Base-by-base conservation (phyloP, 176 grass and related monocot genomes). In the Avena eriantha region DNA sequence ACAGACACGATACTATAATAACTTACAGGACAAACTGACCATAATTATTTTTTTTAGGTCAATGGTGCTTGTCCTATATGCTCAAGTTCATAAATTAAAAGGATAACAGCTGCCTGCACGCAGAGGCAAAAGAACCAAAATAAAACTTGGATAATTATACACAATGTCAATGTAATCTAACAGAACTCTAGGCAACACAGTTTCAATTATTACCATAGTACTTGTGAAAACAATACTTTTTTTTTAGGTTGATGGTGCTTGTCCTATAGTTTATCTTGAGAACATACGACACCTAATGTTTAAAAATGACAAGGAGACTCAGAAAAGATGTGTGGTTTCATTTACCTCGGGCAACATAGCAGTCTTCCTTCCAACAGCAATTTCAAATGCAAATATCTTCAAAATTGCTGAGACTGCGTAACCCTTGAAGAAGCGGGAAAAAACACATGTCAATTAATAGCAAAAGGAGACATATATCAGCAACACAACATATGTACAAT, bases 261-360 rank as follows among this genome's bases (percentile, higher is more conserved):
- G 29, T 29, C 29, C 29, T 29, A 29, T 2, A 29, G 1, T 50
- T 18, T 54, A 67, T 50, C 51, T 77, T 26, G n/a, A 85, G 58
- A 76, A 82, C 45, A 76, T 29, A 70, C 10, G 23, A 73, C 39
- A 79, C 12, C 8, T 35, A 57, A 11, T 48, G 26, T 48, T 2
- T 2, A 56, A 66, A 61, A 84, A 21, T 51, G 6, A 83, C 9
- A 80, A 68, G 84, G 10, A 59, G 8, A 45, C 19, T 21, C 12
- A 4, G 1, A 78, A 71, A 61, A 45, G 4, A 7, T 0, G 0
- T 2, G 36, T n/a, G 43, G 35, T 78, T 71, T 77, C 43, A 92
- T 81, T 98, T 93, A 99, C 97, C 97, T 99, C 97, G n/a, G 94
- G 89, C 85, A 99, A 86, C 80, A 97, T 85, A 88, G 96, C 94